These are phyloP conservation scores for Sambucus nigra DNA, from an alignment of 129 eudicot species.

Conservation along the genomic window DNA sequence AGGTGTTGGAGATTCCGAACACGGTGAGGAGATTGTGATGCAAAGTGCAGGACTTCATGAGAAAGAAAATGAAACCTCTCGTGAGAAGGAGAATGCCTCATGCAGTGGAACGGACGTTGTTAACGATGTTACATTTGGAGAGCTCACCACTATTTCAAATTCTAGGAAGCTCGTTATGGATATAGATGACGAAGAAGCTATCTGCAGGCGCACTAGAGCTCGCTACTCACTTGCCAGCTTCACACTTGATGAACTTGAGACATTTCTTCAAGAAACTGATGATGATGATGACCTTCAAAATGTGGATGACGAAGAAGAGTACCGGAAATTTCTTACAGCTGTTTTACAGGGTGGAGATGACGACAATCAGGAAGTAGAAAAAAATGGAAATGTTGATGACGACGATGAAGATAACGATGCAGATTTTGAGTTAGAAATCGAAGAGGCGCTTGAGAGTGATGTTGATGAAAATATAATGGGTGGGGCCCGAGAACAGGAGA, in stretches of 20 bases:
- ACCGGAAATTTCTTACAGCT: conserved; percentile 88
- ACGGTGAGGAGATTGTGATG: conserved; percentile 25
- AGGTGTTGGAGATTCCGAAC: conserved; percentile 22
- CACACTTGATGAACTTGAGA: conserved; percentile 95
- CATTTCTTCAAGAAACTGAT: conserved; percentile 96
- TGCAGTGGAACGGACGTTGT: conserved; percentile 20
- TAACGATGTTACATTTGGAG: conserved; percentile 22
- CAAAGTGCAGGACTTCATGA: conserved; percentile 7
- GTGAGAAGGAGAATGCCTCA: conserved; percentile 28
- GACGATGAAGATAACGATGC: conserved; percentile 96
- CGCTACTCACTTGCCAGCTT: conserved; percentile 91
- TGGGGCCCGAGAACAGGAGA: conserved; percentile 23
- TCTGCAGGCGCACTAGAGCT: conserved; percentile 89
- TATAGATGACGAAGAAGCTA: conserved; percentile 76
- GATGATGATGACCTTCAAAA: conserved; percentile 90
- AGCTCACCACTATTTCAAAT: conserved; percentile 10
- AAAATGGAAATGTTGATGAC: conserved; percentile 50
- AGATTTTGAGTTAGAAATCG: conserved; percentile 93
- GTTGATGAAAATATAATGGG: conserved; percentile 40
- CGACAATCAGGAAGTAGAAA: conserved; percentile 30
- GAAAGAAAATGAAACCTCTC: conserved; percentile 3
- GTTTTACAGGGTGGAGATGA: conserved; percentile 60
- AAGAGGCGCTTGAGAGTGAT: conserved; percentile 94
- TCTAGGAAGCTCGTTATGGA: conserved; percentile 22
- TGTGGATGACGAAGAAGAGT: conserved; percentile 83